Evolutionary conservation across 2,329 filamentous ascomycete genomes (phyloP).

Genomic region (Escovopsis sp.): DNA sequence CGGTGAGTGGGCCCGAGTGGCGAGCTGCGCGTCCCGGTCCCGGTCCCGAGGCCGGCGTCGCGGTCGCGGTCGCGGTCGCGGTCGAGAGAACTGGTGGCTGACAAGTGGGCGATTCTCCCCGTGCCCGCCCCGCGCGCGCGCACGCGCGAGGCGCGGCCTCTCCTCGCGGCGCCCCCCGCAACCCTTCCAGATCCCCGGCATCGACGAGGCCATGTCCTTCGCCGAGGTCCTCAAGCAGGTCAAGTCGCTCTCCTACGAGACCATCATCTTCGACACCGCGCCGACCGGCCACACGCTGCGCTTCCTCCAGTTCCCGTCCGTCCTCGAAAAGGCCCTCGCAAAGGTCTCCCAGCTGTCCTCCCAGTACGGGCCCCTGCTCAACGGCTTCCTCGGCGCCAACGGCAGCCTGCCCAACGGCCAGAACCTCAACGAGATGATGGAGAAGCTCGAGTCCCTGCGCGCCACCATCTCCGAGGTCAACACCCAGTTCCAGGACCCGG

Average conservation of each 20-base stretch:
- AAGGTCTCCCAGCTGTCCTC: constrained; percentile 88
- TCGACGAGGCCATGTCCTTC: constrained; percentile 99
- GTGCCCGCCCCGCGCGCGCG: too few species aligned
- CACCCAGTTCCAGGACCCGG: constrained; percentile 92
- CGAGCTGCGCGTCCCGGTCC: too few species aligned
- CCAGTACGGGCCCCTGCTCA: constrained; percentile 92
- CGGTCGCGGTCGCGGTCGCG: too few species aligned
- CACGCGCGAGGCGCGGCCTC: too few species aligned
- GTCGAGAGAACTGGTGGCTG: too few species aligned
- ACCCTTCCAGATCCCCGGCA: constrained; percentile 68
- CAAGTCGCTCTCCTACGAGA: constrained; percentile 96
- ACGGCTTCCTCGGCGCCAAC: constrained; percentile 73
- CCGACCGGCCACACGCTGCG: constrained; percentile 95
- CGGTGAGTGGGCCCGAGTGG: constrained; percentile 37
- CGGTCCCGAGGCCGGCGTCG: too few species aligned
- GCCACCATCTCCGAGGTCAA: constrained; percentile 94
- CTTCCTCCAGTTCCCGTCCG: constrained; percentile 95
- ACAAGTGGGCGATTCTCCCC: too few species aligned
- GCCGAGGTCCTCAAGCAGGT: constrained; percentile 98
- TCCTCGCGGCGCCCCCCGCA: too few species aligned
- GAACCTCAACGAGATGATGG: constrained; percentile 79
- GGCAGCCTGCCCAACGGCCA: constrained; percentile 73
- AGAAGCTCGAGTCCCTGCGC: constrained; percentile 86
- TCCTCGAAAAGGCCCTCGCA: constrained; percentile 95
- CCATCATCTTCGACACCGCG: constrained; percentile 97